phyloP scores from a whole-genome alignment of 2,329 filamentous ascomycete genomes.

The Purpureocillium lavendulum region DNA sequence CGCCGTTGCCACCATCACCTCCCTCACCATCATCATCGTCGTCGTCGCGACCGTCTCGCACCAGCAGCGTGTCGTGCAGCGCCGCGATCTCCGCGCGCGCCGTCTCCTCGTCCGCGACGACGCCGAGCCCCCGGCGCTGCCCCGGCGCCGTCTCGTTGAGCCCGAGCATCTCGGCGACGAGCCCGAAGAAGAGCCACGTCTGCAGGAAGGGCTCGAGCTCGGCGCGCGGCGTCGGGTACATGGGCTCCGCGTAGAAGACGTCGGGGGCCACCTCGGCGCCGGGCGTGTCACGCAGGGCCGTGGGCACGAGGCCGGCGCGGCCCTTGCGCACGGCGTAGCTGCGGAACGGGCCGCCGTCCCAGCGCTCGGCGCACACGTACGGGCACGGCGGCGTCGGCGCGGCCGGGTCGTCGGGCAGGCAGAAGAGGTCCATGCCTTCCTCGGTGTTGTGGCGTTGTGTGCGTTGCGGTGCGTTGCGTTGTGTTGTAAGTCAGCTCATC shows the following conservation, averaged over 20 bases:
- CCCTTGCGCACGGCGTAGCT: slow-evolving; percentile 14
- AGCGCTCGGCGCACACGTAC: slow-evolving; percentile 14
- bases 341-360: slow-evolving; percentile 17
- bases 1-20: not conserved
- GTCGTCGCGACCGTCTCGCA: slow-evolving; percentile 3
- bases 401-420: slow-evolving; percentile 10
- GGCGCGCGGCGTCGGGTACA: slow-evolving; percentile 11
- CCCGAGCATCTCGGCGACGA: slow-evolving; percentile 18
- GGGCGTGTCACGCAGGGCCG: slow-evolving; percentile 3
- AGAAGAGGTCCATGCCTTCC: slow-evolving; percentile 15
- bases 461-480: too few relatives aligned
- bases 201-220: slow-evolving; percentile 19
- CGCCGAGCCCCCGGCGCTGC: too few relatives aligned
- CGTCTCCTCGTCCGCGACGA: slow-evolving; percentile 6
- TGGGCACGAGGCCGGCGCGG: slow-evolving; percentile 5
- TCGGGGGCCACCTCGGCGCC: not conserved
- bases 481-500: too few relatives aligned
- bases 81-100: slow-evolving; percentile 7
- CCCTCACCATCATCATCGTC: slow-evolving; percentile 3
- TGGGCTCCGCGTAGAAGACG: slow-evolving; percentile 7
- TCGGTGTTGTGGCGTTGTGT: not conserved
- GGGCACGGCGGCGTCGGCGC: slow-evolving; percentile 8
- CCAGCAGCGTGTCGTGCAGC: slow-evolving; percentile 6
- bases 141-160: slow-evolving; percentile 13
- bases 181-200: slow-evolving; percentile 24